Evolutionary conservation across 352 stramenopile species (phyloP), one percentile per base, ranked within the genome.

Genomic region (Globisporangium perplexum): DNA sequence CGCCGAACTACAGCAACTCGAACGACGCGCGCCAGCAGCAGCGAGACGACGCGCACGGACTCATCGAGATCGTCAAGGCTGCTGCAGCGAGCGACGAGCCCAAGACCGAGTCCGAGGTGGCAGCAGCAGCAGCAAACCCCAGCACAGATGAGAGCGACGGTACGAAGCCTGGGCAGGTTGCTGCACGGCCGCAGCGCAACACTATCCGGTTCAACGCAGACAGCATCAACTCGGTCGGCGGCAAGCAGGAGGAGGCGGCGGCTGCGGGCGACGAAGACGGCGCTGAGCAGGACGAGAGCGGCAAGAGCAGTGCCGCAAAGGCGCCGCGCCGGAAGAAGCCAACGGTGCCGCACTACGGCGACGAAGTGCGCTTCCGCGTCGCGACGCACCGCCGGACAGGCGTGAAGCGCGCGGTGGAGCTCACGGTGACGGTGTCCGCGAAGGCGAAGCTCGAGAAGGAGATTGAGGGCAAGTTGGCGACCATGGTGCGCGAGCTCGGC

Each of bases 301-400:
- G 64, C 33, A 55, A 17, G 22, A 57, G 11, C 30, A 66, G 2
- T 57, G 33, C 33, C 12, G 68, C 41, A 58, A 72, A 26, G 28
- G 49, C 48, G 31, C 42, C n/a, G 14, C 23, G 22, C n/a, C 56
- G 45, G 23, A 71, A 49, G 43, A 56, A 41, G 22, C 14, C 38
- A 33, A 55, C 26, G 44, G 33, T 69, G 14, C 77, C 81, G 24
- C 75, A 78, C 31, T 80, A 85, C 68, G 77, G 79, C 12, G 82
- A 92, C 36, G 67, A 87, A 48, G 82, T 92, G 52, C 66, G 55
- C 18, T 92, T 92, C 63, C 77, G 77, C 47, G 75, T 92, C 38
- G 78, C 78, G 15, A 85, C 72, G 22, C 82, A 92, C 49, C 72
- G 73, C 43, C 86, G 88, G 62, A 78, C 73, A 0, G 77, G 78